Evolutionary conservation across 441 rosid species (phyloP), one percentile per base, ranked within the genome.

Genomic region (Pelargonium myrrhifolium): DNA sequence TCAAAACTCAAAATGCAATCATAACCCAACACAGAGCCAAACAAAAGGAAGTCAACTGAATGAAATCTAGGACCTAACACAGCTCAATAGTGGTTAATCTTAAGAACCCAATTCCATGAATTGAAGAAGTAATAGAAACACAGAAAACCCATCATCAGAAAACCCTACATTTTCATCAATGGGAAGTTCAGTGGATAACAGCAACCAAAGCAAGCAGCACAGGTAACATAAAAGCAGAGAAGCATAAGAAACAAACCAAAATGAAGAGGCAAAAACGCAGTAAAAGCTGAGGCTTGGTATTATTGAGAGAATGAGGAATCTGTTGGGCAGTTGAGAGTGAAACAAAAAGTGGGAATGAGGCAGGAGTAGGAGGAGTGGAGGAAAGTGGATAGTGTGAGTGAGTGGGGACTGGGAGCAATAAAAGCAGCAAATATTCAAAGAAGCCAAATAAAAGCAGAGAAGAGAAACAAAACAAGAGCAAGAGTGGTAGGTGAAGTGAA

Each of bases 401-500:
- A 15, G 58, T 51, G 58, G 58, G 58, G 58, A 21, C 18, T 51
- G 15, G 58, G 58, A 9, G 58, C 58, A 51, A 51, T 51, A 51
- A 51, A 51, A 17, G 58, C 58, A 51, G 18, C 58, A 0, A 51
- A 51, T 51, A 51, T 51, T 51, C 58, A 51, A 51, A 51, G 58
- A 14, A 51, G 18, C 58, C 58, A 51, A 51, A 15, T 5, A 15
- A 51, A 51, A n/a, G 58, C 9, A 49, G 56, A 49, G 56, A 4
- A 49, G 56, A 17, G 17, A 49, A 3, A 15, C 11, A 14, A 9
- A 28, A 28, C 31, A 28, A 28, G 3, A 28, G 31, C 31, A 51
- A 51, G 58, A 51, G 58, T 51, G 58, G 58, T 51, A 51, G 58
- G 58, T 51, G 58, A 17, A 51, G 21, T 51, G 58, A 51, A 51